Percentiles rank a stretch among this genome's conserved stretches.
Conservation (phyloP, 371 early-diverging fungal genomes). For the Mucor circinelloides region DNA sequence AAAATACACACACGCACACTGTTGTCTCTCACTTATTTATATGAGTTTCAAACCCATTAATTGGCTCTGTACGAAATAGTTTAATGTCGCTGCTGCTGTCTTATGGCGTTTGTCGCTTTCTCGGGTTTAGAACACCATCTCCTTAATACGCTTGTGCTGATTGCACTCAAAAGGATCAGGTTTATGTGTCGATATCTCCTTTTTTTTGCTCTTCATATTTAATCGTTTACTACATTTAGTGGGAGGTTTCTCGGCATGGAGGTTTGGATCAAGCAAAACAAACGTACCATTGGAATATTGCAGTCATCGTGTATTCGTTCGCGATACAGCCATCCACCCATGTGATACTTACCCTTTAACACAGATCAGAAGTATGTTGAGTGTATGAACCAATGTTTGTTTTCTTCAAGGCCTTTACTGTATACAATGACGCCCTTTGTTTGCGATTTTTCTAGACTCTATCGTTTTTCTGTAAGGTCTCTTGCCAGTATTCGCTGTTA, state of each 20-base stretch:
- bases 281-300: neutral
- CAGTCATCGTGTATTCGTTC: neutral
- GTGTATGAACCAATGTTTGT: neutral
- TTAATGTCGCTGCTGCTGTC: neutral
- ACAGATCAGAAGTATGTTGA: neutral
- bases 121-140: neutral
- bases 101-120: neutral
- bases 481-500: too few relatives aligned
- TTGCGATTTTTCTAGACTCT: neutral
- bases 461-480: neutral
- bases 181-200: neutral
- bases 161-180: neutral
- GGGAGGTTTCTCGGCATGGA: too few relatives aligned
- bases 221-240: neutral
- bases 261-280: too few relatives aligned
- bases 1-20: slow-evolving; percentile 3
- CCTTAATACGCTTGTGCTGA: neutral
- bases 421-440: neutral
- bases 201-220: neutral
- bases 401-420: neutral
- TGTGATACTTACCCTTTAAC: neutral
- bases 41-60: neutral
- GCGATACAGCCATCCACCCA: neutral
- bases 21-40: neutral
- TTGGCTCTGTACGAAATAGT: neutral